These are phyloP conservation scores for Posidonia australis DNA, from an alignment of 106 monocot species.

Conservation along the genomic window DNA sequence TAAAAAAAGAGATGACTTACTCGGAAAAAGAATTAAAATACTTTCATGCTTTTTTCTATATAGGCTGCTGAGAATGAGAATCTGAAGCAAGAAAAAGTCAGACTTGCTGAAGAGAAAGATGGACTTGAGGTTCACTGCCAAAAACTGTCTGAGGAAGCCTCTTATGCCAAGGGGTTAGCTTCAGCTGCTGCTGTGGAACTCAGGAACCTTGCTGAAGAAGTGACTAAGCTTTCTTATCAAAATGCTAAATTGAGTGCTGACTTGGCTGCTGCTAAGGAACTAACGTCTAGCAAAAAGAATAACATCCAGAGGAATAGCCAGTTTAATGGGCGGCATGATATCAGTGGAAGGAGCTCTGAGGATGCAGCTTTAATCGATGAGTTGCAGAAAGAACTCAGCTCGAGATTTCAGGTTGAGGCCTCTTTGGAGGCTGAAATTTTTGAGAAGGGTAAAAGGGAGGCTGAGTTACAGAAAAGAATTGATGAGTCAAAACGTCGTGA, in stretches of 20 bases:
- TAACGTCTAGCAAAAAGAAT: constrained; percentile 14
- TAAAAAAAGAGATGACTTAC: not conserved
- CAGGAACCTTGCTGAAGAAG: constrained; percentile 91
- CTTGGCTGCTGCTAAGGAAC: constrained; percentile 37
- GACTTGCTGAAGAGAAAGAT: constrained; percentile 77
- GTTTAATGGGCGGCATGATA: constrained; percentile 23
- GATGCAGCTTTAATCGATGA: constrained; percentile 43
- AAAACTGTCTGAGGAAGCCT: constrained; percentile 88
- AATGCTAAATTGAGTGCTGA: constrained; percentile 69
- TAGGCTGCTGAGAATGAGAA: constrained; percentile 94
- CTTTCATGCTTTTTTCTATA: constrained; percentile 5
- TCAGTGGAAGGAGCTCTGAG: constrained; percentile 13
- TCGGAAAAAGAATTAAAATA: not conserved
- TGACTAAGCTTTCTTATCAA: constrained; percentile 84
- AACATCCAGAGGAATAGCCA: constrained; percentile 13
- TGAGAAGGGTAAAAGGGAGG: constrained; percentile 50
- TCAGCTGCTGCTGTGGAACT: constrained; percentile 93
- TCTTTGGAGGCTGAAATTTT: constrained; percentile 48
- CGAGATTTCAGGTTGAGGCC: constrained; percentile 53
- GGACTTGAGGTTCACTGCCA: constrained; percentile 78
- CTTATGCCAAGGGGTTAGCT: constrained; percentile 95
- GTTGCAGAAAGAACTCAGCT: constrained; percentile 51
- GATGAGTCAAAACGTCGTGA: constrained; percentile 56
- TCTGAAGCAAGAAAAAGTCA: constrained; percentile 74
- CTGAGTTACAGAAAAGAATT: constrained; percentile 45